Conservation (phyloP, 148 eudicot species). For the Selenicereus undatus region DNA sequence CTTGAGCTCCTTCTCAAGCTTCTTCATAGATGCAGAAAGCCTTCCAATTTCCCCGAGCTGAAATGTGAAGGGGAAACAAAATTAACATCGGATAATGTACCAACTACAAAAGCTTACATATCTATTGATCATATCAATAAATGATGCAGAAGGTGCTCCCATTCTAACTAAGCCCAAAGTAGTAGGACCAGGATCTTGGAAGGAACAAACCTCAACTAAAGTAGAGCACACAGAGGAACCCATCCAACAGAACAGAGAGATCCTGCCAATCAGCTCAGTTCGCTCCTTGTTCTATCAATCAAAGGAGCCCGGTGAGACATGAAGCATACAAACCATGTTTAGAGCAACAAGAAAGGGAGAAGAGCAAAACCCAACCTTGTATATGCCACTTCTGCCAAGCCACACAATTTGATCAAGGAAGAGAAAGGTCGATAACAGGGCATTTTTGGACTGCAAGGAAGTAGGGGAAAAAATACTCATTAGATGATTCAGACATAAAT, state of each 20-base stretch:
- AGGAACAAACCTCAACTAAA: conserved; percentile 70
- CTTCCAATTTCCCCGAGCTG: conserved; percentile 84
- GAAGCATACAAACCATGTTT: conserved; percentile 12
- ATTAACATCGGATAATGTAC: not conserved
- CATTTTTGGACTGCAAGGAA: conserved; percentile 79
- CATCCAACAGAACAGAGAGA: conserved; percentile 97
- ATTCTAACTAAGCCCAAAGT: conserved; percentile 1
- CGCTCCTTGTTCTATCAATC: conserved; percentile 68
- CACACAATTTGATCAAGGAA: conserved; percentile 98
- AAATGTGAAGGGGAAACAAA: not conserved
- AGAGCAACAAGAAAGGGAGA: conserved; percentile 1
- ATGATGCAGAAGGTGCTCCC: not conserved
- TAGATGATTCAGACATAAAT: not conserved
- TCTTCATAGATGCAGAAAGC: conserved; percentile 82
- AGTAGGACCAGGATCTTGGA: not conserved
- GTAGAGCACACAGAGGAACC: conserved; percentile 77
- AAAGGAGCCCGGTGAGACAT: conserved; percentile 1
- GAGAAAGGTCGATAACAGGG: conserved; percentile 88
- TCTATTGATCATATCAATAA: not conserved
- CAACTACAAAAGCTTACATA: not conserved
- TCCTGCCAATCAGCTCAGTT: conserved; percentile 64
- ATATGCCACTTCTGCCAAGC: conserved; percentile 93
- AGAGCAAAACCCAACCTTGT: conserved; percentile 50
- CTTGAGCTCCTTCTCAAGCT: conserved; percentile 79
- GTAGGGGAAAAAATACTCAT: not conserved